Conservation (phyloP, 2,329 filamentous ascomycete species). For the Paraphaeosphaeria minitans region DNA sequence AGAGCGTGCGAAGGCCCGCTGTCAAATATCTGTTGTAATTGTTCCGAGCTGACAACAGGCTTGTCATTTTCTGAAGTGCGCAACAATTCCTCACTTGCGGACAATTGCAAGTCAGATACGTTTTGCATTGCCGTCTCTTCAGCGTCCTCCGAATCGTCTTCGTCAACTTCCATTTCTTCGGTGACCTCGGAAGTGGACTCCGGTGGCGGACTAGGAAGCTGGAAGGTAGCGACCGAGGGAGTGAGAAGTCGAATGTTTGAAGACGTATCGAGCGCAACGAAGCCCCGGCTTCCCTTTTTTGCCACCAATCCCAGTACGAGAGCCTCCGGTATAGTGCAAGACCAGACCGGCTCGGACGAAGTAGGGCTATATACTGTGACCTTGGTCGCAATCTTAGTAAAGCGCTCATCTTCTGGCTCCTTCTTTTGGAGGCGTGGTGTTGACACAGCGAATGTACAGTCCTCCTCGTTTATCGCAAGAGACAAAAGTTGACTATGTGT, state of each 20-base stretch:
- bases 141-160: slow-evolving; percentile 34
- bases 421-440: slow-evolving; percentile 44
- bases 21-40: slow-evolving; percentile 73
- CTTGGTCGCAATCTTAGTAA: slow-evolving; percentile 50
- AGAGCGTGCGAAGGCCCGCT: slow-evolving; percentile 68
- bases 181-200: slow-evolving; percentile 33
- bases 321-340: slow-evolving; percentile 59
- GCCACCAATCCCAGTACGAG: slow-evolving; percentile 69
- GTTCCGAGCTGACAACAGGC: slow-evolving; percentile 70
- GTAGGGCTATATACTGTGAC: slow-evolving; percentile 71
- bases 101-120: slow-evolving; percentile 1
- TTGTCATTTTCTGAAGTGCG: slow-evolving; percentile 53
- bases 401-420: slow-evolving; percentile 19
- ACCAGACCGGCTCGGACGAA: slow-evolving; percentile 63
- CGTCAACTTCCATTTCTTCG: slow-evolving; percentile 31
- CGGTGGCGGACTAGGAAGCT: slow-evolving; percentile 39
- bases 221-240: slow-evolving; percentile 31
- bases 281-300: slow-evolving; percentile 69
- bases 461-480: slow-evolving; percentile 71
- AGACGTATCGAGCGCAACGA: slow-evolving; percentile 74
- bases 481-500: slow-evolving; percentile 55
- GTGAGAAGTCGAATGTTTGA: slow-evolving; percentile 67
- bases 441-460: slow-evolving; percentile 51
- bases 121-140: slow-evolving; percentile 32
- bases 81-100: slow-evolving; percentile 20